Evolutionary conservation across 2,329 filamentous ascomycete species (phyloP), one percentile per base, ranked within the genome.

Genomic region (Lachnellula occidentalis): DNA sequence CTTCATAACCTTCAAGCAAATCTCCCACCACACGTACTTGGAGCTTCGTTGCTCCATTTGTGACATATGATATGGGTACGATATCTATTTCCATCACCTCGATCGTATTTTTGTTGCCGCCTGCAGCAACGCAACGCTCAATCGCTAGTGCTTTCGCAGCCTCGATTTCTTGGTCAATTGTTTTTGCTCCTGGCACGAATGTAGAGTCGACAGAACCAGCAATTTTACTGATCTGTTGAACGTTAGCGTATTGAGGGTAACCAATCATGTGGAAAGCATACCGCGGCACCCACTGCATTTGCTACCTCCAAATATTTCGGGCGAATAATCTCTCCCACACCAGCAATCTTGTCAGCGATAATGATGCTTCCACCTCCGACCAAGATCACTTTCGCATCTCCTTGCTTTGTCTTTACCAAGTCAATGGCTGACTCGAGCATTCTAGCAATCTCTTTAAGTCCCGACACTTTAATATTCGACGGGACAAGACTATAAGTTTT

Each of bases 271-370:
- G 34, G 9, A 34, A 5, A 15, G 81, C 75, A 51, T 69, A 62
- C 74, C 67, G 81, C 81, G 1, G 81, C 81, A 5, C 81, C 81
- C 2, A 85, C 77, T 0, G 81, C 81, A 64, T 84, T 85, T 3
- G 81, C 81, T 0, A 78, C 79, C 53, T 78, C 78, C 31, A 79
- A 72, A 48, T 76, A 77, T 2, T 75, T 72, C 1, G 81, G 81
- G 4, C 73, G 70, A 7, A 79, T 76, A 53, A 77, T 74, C 57
- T 77, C 70, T 6, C 73, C 71, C 0, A 81, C 79, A 0, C 78
- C 79, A 1, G 71, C 68, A 6, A 83, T 70, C 5, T 76, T 71
- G 19, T 69, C 66, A 5, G 70, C 61, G 1, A 76, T 74, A 2
- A 77, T 75, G 0, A 83, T 71, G 0, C 78, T 76, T 4, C 81